phyloP scores from a whole-genome alignment of 2,329 filamentous ascomycete species.

The Diplodia intermedia region DNA sequence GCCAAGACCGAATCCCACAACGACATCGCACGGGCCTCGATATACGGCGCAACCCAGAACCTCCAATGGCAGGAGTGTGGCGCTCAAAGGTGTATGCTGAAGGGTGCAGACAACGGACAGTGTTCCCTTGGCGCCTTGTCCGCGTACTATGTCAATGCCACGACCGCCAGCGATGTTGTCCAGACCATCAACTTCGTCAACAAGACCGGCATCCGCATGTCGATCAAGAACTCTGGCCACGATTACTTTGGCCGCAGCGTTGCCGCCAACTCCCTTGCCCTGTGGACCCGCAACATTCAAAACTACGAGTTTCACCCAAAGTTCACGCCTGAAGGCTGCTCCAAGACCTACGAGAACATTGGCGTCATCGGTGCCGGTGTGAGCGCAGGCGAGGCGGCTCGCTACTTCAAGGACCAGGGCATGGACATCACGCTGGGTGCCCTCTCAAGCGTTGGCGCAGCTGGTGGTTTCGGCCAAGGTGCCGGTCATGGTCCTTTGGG shows the following conservation, averaged over 20 bases:
- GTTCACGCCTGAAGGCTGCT: slow-evolving; percentile 35
- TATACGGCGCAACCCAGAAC: slow-evolving; percentile 30
- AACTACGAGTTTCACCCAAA: slow-evolving; percentile 32
- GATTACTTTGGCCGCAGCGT: slow-evolving; percentile 39
- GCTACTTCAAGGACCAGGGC: slow-evolving; percentile 10
- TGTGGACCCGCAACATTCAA: slow-evolving; percentile 38
- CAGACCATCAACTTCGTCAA: slow-evolving; percentile 38
- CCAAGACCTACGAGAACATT: not conserved
- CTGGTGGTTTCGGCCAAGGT: slow-evolving; percentile 53
- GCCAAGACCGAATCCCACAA: not conserved
- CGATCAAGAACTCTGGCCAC: slow-evolving; percentile 40
- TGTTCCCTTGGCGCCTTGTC: slow-evolving; percentile 31
- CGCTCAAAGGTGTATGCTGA: slow-evolving; percentile 9
- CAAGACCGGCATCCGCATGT: slow-evolving; percentile 36
- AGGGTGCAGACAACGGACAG: not conserved
- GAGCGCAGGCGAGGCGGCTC: slow-evolving; percentile 39
- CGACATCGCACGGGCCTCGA: slow-evolving; percentile 18
- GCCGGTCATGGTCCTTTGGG: slow-evolving; percentile 54
- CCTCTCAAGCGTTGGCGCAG: slow-evolving; percentile 46
- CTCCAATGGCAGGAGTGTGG: slow-evolving; percentile 30
- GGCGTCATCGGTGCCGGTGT: slow-evolving; percentile 25
- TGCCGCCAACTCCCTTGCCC: slow-evolving; percentile 35
- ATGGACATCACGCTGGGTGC: slow-evolving; percentile 32
- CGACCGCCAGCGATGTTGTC: slow-evolving; percentile 36
- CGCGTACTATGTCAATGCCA: slow-evolving; percentile 38